Evolutionary conservation across 768 basidiomycete species (phyloP), one percentile per base, ranked within the genome.

Genomic region (Mycena indigotica): DNA sequence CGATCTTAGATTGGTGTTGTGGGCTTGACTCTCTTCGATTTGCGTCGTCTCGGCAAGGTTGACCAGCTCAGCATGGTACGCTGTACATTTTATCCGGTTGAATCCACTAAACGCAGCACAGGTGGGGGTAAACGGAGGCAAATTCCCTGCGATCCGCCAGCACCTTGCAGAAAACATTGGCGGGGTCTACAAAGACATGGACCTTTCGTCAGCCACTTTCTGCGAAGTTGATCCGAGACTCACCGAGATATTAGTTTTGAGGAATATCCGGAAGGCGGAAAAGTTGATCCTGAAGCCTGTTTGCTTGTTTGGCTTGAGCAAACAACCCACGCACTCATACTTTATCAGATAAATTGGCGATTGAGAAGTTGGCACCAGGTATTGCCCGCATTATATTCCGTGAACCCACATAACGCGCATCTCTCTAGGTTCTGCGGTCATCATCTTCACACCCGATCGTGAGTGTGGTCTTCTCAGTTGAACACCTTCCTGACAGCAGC

Each of bases 381-480:
- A 89, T 93, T 62, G 93, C 93, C n/a, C 8, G 6, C 8, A 23
- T 44, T 19, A 44, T 44, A 13, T 38, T 38, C 10, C n/a, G 12
- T 38, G 35, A 38, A 38, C n/a, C 35, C 12, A n/a, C 12, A 38
- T 38, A 38, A 38, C n/a, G 35, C n/a, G 35, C 35, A 38, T 38
- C 35, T n/a, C 82, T 13, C 81, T 89, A 8, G 93, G 94, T 21
- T 89, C 93, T 63, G 93, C 93, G 17, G 87, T 92, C 49, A 88
- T 95, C 65, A 87, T 96, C 61, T 96, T 96, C 72, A 96, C 94
- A 3, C 95, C 94, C 3, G 94, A 95, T 69, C 88, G 91, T 88
- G 61, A 68, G 86, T 73, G 29, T 56, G 50, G 26, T n/a, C 5
- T 38, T 19, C 10, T 19, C 49, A 19, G 15, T 46, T 5, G 25